Evolutionary conservation across 225 moss, liverwort and hornwort genomes (phyloP).

Genomic region (Sphagnum tenellum): DNA sequence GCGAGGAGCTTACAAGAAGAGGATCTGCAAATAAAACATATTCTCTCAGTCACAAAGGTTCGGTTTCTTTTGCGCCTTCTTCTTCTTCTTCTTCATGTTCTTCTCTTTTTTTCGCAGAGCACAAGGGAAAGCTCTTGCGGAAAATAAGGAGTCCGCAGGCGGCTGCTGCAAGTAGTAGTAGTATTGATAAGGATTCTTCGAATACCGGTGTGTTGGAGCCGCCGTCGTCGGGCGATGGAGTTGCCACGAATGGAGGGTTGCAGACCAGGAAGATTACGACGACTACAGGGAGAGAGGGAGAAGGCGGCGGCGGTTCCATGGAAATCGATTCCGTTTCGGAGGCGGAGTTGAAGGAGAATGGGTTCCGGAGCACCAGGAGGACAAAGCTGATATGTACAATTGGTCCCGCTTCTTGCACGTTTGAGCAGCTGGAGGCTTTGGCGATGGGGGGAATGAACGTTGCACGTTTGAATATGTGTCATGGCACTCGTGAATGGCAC

Average conservation of each 20-base stretch:
- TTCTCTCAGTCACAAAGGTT: too few relatives aligned
- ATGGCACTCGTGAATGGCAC: conserved; percentile 91
- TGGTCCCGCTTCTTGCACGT: conserved; percentile 79
- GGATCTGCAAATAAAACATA: too few relatives aligned
- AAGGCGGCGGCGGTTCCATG: conserved; percentile 21
- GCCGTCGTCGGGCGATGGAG: not conserved
- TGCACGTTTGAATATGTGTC: conserved; percentile 93
- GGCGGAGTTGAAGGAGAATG: conserved; percentile 90
- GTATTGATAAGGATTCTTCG: too few relatives aligned
- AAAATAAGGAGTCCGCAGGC: too few relatives aligned
- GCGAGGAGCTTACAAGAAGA: too few relatives aligned
- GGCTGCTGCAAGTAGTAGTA: too few relatives aligned
- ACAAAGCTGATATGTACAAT: conserved; percentile 90
- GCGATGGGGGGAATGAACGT: conserved; percentile 97
- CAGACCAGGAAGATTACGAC: not conserved
- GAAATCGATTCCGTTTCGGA: conserved; percentile 86
- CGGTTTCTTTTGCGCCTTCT: too few relatives aligned
- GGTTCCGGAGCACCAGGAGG: conserved; percentile 87
- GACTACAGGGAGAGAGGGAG: not conserved
- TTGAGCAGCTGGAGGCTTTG: conserved; percentile 81
- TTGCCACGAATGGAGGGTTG: conserved; percentile 13
- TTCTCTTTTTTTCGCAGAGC: too few relatives aligned
- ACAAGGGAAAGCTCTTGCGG: too few relatives aligned
- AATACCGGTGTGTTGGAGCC: too few relatives aligned
- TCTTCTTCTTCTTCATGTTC: too few relatives aligned